Percentiles rank a stretch among this genome's conserved stretches.
Conservation (phyloP, 805 yeast species). For the Grigorovia humatica region DNA sequence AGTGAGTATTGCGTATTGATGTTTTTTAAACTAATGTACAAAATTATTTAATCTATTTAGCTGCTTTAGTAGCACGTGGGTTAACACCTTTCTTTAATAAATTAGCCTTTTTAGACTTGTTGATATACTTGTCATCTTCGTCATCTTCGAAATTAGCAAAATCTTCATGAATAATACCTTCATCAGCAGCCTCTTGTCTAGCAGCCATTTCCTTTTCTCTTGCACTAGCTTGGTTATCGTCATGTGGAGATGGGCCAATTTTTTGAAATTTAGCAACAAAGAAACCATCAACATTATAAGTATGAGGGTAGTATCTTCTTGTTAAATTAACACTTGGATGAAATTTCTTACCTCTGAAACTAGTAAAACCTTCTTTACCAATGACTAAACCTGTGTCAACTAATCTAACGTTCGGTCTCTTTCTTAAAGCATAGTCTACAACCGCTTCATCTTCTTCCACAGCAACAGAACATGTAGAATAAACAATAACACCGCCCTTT, state of each 20-base stretch:
- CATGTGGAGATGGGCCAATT: conserved; percentile 77
- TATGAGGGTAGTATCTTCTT: conserved; percentile 95
- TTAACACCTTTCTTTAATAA: conserved; percentile 65
- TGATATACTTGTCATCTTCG: conserved; percentile 65
- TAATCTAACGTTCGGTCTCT: conserved; percentile 89
- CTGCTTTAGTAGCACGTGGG: conserved; percentile 35
- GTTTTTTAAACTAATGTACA: background rate
- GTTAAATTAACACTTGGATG: conserved; percentile 68
- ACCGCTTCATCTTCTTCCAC: conserved; percentile 98
- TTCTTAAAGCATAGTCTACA: conserved; percentile 92
- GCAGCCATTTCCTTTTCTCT: conserved; percentile 73
- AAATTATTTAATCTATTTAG: conserved; percentile 1
- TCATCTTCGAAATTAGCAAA: conserved; percentile 73
- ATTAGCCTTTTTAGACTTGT: conserved; percentile 53
- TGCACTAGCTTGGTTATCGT: conserved; percentile 78
- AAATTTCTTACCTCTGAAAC: conserved; percentile 87
- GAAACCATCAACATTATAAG: conserved; percentile 97
- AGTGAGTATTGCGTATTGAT: background rate
- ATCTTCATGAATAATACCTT: conserved; percentile 75
- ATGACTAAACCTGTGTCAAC: conserved; percentile 88
- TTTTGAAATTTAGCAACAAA: conserved; percentile 94
- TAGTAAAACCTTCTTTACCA: conserved; percentile 92
- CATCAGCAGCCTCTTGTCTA: conserved; percentile 72
- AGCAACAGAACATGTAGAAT: conserved; percentile 96
- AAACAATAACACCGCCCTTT: conserved; percentile 89